Evolutionary conservation across 345 rosid species (phyloP).

Genomic region (Eucalyptus sp.): DNA sequence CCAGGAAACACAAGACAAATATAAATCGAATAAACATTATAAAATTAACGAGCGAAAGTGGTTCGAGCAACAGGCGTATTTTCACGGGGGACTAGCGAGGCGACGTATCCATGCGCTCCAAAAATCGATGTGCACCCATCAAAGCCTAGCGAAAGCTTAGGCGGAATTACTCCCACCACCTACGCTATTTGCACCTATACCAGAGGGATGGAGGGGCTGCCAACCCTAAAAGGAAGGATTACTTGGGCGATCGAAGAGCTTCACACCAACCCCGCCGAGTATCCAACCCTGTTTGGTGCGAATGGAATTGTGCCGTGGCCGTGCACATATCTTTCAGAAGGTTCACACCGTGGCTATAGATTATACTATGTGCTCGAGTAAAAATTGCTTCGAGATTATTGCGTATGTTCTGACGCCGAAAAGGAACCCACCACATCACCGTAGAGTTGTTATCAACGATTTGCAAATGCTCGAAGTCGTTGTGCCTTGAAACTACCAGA

Average conservation of each 20-base stretch:
- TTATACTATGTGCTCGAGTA: accelerated
- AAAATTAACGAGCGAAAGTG: background rate
- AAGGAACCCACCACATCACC: accelerated
- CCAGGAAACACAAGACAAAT: background rate
- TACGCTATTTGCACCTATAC: background rate
- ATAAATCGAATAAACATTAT: background rate
- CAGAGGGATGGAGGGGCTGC: background rate
- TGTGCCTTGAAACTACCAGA: accelerated
- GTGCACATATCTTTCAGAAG: background rate
- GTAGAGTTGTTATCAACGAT: no score
- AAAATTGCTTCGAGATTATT: background rate
- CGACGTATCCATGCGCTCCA: background rate
- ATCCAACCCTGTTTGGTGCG: background rate
- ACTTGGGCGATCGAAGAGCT: background rate
- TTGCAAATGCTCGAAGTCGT: accelerated
- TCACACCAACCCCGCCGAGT: background rate
- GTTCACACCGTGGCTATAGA: background rate
- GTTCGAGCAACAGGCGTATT: background rate
- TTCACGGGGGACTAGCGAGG: background rate
- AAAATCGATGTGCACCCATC: background rate
- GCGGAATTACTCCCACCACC: background rate
- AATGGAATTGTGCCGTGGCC: background rate
- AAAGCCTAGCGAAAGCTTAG: background rate
- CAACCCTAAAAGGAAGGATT: background rate
- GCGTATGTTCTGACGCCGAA: accelerated